Percentiles rank a stretch among this genome's conserved stretches.
Evolutionary conservation across 164 flowering plant species (phyloP).

Genomic region (Tinospora cordifolia): DNA sequence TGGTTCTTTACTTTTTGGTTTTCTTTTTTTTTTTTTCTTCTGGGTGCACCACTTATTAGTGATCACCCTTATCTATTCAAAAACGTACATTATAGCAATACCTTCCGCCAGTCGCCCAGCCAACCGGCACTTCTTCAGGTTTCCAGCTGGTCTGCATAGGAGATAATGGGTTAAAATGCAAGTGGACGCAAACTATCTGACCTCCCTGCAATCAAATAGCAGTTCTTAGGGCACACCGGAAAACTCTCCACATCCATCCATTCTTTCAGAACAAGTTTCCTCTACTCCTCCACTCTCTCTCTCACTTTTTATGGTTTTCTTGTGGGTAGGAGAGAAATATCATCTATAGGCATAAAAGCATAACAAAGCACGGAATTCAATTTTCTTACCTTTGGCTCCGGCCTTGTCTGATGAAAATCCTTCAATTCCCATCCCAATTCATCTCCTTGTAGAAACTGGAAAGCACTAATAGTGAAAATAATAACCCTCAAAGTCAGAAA

Average conservation of each 20-base stretch:
- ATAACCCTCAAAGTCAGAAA: not conserved
- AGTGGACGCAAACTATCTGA: not conserved
- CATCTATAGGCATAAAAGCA: not conserved
- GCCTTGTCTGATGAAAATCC: not conserved
- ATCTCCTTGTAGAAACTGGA: not conserved
- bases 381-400: not conserved
- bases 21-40: too few species aligned
- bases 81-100: not conserved
- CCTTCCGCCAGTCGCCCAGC: not conserved
- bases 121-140: not conserved
- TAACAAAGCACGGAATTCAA: not conserved
- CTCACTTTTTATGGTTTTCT: too few species aligned
- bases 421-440: not conserved
- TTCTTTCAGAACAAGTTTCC: not conserved
- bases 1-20: too few species aligned
- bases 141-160: not conserved
- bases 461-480: not conserved
- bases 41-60: too few species aligned
- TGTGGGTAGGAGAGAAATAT: too few species aligned
- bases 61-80: too few species aligned
- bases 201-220: not conserved
- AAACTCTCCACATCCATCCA: not conserved
- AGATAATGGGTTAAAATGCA: not conserved
- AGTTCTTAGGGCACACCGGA: not conserved
- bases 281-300: too few species aligned